Conservation (phyloP, 1,284 basidiomycete genomes). For the Irpex sp. region DNA sequence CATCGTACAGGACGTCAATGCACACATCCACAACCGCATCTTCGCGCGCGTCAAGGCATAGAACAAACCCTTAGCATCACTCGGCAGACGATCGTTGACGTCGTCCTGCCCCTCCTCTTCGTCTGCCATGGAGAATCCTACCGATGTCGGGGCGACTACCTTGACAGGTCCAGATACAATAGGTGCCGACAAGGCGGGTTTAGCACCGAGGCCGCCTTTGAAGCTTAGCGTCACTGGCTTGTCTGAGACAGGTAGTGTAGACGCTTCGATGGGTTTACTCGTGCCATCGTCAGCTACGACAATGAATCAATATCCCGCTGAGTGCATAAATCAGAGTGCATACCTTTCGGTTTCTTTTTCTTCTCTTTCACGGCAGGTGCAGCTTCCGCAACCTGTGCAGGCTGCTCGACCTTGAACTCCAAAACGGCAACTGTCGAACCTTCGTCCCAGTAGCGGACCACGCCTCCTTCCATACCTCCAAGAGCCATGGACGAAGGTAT, state of each 20-base stretch:
- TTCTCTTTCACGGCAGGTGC: constrained; percentile 49
- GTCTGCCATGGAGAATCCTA: constrained; percentile 53
- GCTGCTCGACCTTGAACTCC: constrained; percentile 76
- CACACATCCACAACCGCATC: constrained; percentile 17
- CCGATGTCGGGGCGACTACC: constrained; percentile 36
- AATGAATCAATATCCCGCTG: too few species aligned
- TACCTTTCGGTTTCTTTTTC: constrained; percentile 60
- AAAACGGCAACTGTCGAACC: constrained; percentile 64
- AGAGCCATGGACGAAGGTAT: constrained; percentile 58
- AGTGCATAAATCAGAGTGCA: neutral
- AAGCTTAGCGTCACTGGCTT: constrained; percentile 78
- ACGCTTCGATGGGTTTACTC: constrained; percentile 43
- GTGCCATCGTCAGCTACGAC: neutral
- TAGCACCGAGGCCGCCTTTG: constrained; percentile 43
- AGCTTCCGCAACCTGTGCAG: constrained; percentile 34
- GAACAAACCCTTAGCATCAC: constrained; percentile 54
- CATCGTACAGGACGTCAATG: constrained; percentile 25
- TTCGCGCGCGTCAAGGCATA: constrained; percentile 16
- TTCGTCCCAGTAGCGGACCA: constrained; percentile 85
- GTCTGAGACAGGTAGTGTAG: constrained; percentile 64
- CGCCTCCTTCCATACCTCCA: constrained; percentile 66
- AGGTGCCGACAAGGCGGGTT: constrained; percentile 22
- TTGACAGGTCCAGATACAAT: constrained; percentile 17
- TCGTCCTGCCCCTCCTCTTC: constrained; percentile 36
- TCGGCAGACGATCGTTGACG: constrained; percentile 8